Evolutionary conservation across 352 stramenopile species (phyloP), one percentile per base, ranked within the genome.

Genomic region (Saprolegnia parasitica): DNA sequence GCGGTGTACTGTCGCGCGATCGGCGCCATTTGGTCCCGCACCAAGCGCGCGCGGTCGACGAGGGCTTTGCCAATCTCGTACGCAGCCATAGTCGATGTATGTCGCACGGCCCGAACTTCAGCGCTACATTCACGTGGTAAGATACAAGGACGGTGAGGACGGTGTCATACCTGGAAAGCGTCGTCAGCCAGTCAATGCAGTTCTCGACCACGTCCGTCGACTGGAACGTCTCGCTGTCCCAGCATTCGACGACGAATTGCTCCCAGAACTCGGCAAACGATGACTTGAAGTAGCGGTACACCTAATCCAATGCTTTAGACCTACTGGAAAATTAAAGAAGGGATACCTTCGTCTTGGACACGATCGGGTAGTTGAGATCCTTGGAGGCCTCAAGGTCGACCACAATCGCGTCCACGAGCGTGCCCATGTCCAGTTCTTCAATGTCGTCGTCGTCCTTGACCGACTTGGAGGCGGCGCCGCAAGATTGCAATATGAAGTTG

Each of bases 151-250:
- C n/a, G 0, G 29, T 50, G 42, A 49, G 9, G 37, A 54, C 32
- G 11, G 18, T 32, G 40, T 35, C 29, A 35, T 66, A 90, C 83
- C 83, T 89, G 18, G 87, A 93, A 4, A 96, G 77, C 10, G 82
- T 83, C 8, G 83, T 93, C 45, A 93, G 61, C 87, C 87, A 96
- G 60, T 95, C 85, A 1, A 95, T 76, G 57, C 90, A 81, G 26
- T 85, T 81, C 8, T 76, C 78, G 0, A 81, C 73, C 15, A 96
- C 55, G 5, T 87, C 72, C 3, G 81, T 86, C 4, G 78, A 86
- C 66, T 95, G 91, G 46, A 96, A 71, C 5, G 92, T 74, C 21
- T 96, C 87, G 54, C 85, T 93, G 52, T 96, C 86, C 45, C 82
- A 81, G 54, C 82, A 90, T 55, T 96, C 84, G 20, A 78, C 79